phyloP scores from a whole-genome alignment of 2,329 filamentous ascomycete genomes.

The Coniochaeta pulveracea region DNA sequence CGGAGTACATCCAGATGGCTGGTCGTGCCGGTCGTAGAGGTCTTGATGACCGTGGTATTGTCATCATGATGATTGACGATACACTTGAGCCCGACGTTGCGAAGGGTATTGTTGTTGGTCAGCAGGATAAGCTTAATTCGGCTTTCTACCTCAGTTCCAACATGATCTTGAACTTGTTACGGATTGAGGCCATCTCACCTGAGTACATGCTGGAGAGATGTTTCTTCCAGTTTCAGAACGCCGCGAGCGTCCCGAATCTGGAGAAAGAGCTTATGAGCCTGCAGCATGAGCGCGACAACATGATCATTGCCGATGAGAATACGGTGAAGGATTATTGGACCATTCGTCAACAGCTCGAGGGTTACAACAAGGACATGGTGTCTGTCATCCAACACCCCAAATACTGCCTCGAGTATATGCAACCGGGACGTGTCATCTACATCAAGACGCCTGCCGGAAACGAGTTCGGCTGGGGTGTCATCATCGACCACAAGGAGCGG shows the following conservation, averaged over 20 bases:
- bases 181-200: slow-evolving; percentile 97
- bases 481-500: slow-evolving; percentile 62
- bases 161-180: slow-evolving; percentile 93
- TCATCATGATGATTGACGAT: slow-evolving; percentile 99
- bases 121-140: slow-evolving; percentile 95
- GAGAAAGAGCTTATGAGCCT: slow-evolving; percentile 75
- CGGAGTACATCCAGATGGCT: slow-evolving; percentile 98
- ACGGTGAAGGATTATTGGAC: slow-evolving; percentile 93
- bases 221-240: slow-evolving; percentile 97
- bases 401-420: slow-evolving; percentile 74
- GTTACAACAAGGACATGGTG: slow-evolving; percentile 80
- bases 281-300: slow-evolving; percentile 61
- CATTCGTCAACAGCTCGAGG: slow-evolving; percentile 71
- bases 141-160: slow-evolving; percentile 98
- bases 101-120: slow-evolving; percentile 88
- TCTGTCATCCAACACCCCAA: slow-evolving; percentile 85
- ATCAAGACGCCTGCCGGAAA: slow-evolving; percentile 64
- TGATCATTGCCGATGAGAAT: slow-evolving; percentile 74
- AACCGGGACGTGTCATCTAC: slow-evolving; percentile 76
- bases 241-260: slow-evolving; percentile 69
- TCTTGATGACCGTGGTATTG: slow-evolving; percentile 93
- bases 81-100: slow-evolving; percentile 92
- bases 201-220: slow-evolving; percentile 98
- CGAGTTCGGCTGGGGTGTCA: slow-evolving; percentile 92
- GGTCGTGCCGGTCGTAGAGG: slow-evolving; percentile 93